Base-by-base conservation (phyloP, 78 protist species). In the Blattamonas nauphoetae region DNA sequence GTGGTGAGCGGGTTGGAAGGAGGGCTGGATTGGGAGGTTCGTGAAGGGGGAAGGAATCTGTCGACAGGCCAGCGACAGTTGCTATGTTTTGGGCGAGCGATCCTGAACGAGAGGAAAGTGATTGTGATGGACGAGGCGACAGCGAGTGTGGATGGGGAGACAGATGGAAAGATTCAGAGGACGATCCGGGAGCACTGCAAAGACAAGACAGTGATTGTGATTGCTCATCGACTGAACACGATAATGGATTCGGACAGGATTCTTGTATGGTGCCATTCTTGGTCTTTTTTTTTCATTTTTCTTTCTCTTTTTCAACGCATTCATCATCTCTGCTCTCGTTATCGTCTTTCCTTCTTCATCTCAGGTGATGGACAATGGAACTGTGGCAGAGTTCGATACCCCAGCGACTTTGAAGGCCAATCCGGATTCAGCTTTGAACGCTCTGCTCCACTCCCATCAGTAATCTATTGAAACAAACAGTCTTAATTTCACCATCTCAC, bases 11-110 rank as follows among this genome's bases (percentile, higher is more conserved):
- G 6, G 78, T 36, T 82, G 2, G 88, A 88, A 0, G 89, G 78
- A 1, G 87, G 88, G 33, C 84, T 94, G 3, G 79, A 43, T 1
- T 0, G 0, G 1, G 41, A 3, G 6, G 41, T 88, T n/a, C 38
- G 44, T 0, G 90, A 88, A 64, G 2, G 42, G 36, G 96, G 97
- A 38, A 55, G 44, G 78, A 90, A 91, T 83, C 45, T 90, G 0
- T 81, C 89, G 0, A 84, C 85, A 5, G 98, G 98, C 11, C 96
- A 96, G 87, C 88, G 95, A 0, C 97, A 97, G 92, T 91, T 97
- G 99, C 99, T n/a, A n/a, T n/a, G n/a, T n/a, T n/a, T n/a, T n/a
- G n/a, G n/a, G n/a, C n/a, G n/a, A n/a, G n/a, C n/a, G 11, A 42
- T 97, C 41, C 88, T 94, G 38, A 71, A 93, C n/a, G 82, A 79